Base-by-base conservation (phyloP, 2,329 filamentous ascomycete species). In the Alternaria burnsii region DNA sequence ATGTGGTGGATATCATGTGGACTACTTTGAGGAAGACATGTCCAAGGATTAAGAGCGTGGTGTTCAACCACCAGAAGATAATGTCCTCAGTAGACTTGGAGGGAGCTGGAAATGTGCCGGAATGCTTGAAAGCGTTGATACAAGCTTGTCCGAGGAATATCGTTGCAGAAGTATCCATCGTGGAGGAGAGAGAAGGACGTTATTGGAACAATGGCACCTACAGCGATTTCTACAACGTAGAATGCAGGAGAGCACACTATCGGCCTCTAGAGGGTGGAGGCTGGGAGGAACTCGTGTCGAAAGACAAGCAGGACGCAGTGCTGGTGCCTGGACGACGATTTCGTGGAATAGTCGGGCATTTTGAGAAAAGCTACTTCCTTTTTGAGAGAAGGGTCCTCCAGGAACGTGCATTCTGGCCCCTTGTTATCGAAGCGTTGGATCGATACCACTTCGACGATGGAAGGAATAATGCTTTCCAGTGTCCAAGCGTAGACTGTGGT, bases 41-140 rank as follows among this genome's bases (percentile, higher is more conserved):
- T 58, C 61, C 66, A 12, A 47, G 28, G 24, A 59, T 50, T 32
- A 67, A 58, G 40, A 56, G 26, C 28, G 58, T 67, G 18, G 54
- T 66, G 3, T 34, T 68, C 26, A 67, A 65, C 18, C 46, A 65
- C 24, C 7, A 26, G 43, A 61, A 58, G 43, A 41, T 47, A 47
- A 38, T 50, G 40, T 34, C 26, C 24, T 26, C 24, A 26, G 7
- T 26, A 8, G 24, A 26, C 7, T n/a, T 24, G 32, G 22, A 59
- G 6, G 52, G 55, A 9, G n/a, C 24, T 46, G 56, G 56, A 40
- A 47, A 55, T 14, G 46, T 64, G 34, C 36, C 56, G 14, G 48
- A n/a, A n/a, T 34, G 40, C 16, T 42, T 62, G n/a, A 36, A 55
- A 43, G 18, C 28, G 1, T 47, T 66, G 32, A 34, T 66, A n/a